Evolutionary conservation across 345 rosid species (phyloP).

Genomic region (Geranium rotundifolium): DNA sequence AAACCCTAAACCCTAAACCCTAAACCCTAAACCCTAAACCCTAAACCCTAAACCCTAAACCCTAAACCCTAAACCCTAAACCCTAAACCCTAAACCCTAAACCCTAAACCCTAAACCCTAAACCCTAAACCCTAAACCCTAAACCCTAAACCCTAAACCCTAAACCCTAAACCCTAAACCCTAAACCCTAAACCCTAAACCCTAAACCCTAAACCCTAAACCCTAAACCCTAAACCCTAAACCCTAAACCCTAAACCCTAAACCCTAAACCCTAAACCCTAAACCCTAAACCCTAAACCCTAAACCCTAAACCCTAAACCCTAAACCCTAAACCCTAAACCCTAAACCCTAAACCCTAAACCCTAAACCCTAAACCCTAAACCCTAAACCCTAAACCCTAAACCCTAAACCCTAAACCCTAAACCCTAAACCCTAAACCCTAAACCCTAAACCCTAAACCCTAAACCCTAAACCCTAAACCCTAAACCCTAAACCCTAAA

Average conservation of each 20-base stretch:
- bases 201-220: constrained; percentile 12
- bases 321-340: constrained; percentile 12
- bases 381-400: constrained; percentile 13
- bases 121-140: constrained; percentile 12
- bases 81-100: constrained; percentile 14
- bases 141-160: constrained; percentile 8
- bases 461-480: constrained; percentile 10
- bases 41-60: constrained; percentile 19
- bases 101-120: constrained; percentile 10
- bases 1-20: constrained; percentile 16
- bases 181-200: constrained; percentile 8
- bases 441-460: constrained; percentile 15
- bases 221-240: constrained; percentile 12
- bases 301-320: constrained; percentile 11
- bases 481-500: constrained; percentile 14
- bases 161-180: constrained; percentile 10
- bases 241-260: constrained; percentile 8
- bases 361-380: constrained; percentile 13
- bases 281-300: constrained; percentile 11
- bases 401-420: constrained; percentile 7
- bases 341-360: constrained; percentile 14
- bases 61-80: constrained; percentile 17
- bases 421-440: constrained; percentile 13
- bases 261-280: constrained; percentile 12
- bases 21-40: constrained; percentile 13